A percentile compares a stretch with the other conserved stretches of the same genome.
These are phyloP conservation scores for Cryptococcus sp. DNA, from an alignment of 1,284 basidiomycete genomes.

Conservation along the genomic window DNA sequence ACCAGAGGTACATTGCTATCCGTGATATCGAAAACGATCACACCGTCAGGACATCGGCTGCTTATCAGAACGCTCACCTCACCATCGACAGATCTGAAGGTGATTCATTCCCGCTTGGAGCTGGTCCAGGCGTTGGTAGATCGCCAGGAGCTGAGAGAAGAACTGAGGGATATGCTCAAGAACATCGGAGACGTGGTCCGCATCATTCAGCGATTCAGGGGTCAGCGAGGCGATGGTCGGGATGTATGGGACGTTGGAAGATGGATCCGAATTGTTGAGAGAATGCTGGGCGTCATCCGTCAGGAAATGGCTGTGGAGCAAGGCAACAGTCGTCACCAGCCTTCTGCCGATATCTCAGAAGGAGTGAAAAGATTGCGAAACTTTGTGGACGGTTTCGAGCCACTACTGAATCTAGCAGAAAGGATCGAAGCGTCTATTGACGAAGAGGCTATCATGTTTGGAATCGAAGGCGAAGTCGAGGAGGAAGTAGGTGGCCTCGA, in stretches of 20 bases:
- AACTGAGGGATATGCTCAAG: constrained; percentile 64
- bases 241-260: constrained; percentile 53
- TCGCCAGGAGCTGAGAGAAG: constrained; percentile 66
- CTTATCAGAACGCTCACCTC: constrained; percentile 55
- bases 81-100: constrained; percentile 72
- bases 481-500: constrained; percentile 33
- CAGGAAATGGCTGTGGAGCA: constrained; percentile 57
- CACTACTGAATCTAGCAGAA: constrained; percentile 61
- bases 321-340: background rate
- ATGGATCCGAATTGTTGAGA: constrained; percentile 38
- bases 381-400: constrained; percentile 61
- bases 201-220: constrained; percentile 74
- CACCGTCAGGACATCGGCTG: constrained; percentile 75
- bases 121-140: constrained; percentile 74
- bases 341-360: constrained; percentile 8
- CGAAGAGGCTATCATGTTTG: constrained; percentile 34
- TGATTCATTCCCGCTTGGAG: constrained; percentile 73
- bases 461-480: constrained; percentile 22
- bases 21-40: constrained; percentile 75
- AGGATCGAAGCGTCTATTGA: constrained; percentile 65
- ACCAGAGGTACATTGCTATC: constrained; percentile 67
- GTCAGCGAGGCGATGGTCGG: constrained; percentile 66
- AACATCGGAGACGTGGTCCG: constrained; percentile 72
- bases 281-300: constrained; percentile 28
- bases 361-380: constrained; percentile 42